Percentiles rank a stretch among this genome's conserved stretches.
These are phyloP conservation scores for Uncinocarpus reesii DNA, from an alignment of 2,329 filamentous ascomycete species.

Conservation along the genomic window DNA sequence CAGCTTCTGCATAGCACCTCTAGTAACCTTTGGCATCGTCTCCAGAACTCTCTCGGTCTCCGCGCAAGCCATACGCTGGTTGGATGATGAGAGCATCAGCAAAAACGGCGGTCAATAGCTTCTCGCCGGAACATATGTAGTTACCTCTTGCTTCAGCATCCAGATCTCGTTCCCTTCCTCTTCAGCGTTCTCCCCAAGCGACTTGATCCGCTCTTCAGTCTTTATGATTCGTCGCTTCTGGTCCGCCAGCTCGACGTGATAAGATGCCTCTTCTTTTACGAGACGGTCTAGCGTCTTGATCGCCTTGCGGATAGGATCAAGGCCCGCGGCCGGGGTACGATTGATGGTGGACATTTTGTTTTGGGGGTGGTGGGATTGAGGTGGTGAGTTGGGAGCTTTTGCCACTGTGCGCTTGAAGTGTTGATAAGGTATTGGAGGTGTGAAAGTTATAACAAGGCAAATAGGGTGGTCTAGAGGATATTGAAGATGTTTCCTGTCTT, in stretches of 20 bases:
- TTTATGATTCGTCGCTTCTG: conserved; percentile 63
- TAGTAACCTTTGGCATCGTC: conserved; percentile 60
- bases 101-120: not conserved
- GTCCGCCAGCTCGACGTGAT: conserved; percentile 71
- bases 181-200: conserved; percentile 40
- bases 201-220: conserved; percentile 49
- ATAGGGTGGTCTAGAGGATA: no score
- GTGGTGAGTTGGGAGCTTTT: no score
- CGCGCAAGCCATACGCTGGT: conserved; percentile 65
- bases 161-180: conserved; percentile 70
- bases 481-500: no score
- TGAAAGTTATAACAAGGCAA: no score
- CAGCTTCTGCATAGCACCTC: conserved; percentile 59
- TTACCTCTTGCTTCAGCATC: conserved; percentile 77
- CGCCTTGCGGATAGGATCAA: conserved; percentile 58
- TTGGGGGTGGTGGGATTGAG: not conserved
- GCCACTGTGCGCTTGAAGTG: no score
- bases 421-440: no score
- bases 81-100: not conserved
- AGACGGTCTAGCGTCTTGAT: conserved; percentile 71
- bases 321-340: conserved; percentile 44
- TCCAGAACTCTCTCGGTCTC: conserved; percentile 80
- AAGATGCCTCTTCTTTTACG: conserved; percentile 82
- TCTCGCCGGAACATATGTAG: conserved; percentile 4
- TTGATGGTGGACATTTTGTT: conserved; percentile 49